phyloP scores from a whole-genome alignment of 2,329 filamentous ascomycete genomes.

The Epichloe baconii region DNA sequence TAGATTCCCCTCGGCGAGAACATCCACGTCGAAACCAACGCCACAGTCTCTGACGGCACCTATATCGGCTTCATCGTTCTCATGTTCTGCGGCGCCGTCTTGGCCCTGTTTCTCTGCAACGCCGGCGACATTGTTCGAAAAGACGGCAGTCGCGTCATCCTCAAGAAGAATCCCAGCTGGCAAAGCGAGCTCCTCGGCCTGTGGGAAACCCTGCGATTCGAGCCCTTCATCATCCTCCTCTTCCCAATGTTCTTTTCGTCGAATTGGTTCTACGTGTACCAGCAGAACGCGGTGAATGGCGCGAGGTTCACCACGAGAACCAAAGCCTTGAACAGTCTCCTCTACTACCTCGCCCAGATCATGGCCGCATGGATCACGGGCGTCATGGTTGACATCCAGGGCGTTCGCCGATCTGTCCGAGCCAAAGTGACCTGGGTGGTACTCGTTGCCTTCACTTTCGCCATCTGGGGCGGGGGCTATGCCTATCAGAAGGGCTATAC shows the following conservation, averaged over 20 bases:
- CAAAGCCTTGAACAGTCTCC: constrained; percentile 38
- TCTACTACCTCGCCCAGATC: constrained; percentile 46
- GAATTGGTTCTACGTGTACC: constrained; percentile 44
- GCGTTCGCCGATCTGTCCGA: constrained; percentile 58
- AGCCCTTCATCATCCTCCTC: constrained; percentile 58
- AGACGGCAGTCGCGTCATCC: constrained; percentile 67
- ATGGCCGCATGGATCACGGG: constrained; percentile 37
- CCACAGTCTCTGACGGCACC: constrained; percentile 59
- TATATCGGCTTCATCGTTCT: constrained; percentile 82
- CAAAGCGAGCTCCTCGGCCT: constrained; percentile 66
- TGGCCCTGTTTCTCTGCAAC: constrained; percentile 59
- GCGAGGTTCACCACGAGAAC: constrained; percentile 40
- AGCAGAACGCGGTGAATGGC: constrained; percentile 45
- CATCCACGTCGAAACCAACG: constrained; percentile 36
- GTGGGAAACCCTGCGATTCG: constrained; percentile 54
- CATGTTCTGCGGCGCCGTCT: constrained; percentile 56
- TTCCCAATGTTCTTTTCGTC: constrained; percentile 42
- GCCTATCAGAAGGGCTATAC: constrained; percentile 52
- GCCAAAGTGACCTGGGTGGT: constrained; percentile 52
- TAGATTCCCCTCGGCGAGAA: constrained; percentile 56
- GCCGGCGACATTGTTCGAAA: constrained; percentile 59
- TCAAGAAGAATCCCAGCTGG: constrained; percentile 88
- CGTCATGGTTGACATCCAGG: constrained; percentile 48
- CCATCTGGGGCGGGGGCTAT: constrained; percentile 73
- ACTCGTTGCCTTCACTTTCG: constrained; percentile 59